Conservation (phyloP, 768 basidiomycete species). For the Termitomyces sp. region DNA sequence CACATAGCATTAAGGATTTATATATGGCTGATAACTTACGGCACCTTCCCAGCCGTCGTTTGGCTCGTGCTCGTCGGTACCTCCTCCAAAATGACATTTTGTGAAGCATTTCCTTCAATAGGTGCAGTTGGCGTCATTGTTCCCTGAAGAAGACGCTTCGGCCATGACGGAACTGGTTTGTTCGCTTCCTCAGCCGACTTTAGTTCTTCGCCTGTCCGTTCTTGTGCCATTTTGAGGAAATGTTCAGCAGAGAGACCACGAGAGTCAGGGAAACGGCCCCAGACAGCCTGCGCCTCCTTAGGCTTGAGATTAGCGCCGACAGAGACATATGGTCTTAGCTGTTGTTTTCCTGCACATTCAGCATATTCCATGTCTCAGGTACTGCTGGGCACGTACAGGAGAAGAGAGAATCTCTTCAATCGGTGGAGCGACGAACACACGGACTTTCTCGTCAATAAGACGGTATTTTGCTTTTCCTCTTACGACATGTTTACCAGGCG, state of each 20-base stretch:
- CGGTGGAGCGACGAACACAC: slow-evolving; percentile 79
- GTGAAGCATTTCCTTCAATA: not conserved
- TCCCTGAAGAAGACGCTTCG: not conserved
- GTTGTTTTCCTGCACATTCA: not conserved
- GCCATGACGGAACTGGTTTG: slow-evolving; percentile 5
- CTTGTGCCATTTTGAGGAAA: slow-evolving; percentile 35
- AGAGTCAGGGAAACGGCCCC: slow-evolving; percentile 30
- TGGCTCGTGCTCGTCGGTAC: not conserved
- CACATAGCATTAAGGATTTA: not conserved
- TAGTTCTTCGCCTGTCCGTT: slow-evolving; percentile 6
- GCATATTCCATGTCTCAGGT: not conserved
- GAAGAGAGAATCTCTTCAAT: slow-evolving; percentile 53
- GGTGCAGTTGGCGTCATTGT: not conserved
- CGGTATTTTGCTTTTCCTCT: slow-evolving; percentile 76
- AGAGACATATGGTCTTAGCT: slow-evolving; percentile 73
- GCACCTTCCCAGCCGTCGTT: slow-evolving; percentile 2
- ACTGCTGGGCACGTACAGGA: slow-evolving; percentile 35
- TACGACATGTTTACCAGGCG: slow-evolving; percentile 81
- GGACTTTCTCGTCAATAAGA: slow-evolving; percentile 75
- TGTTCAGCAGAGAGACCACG: slow-evolving; percentile 37
- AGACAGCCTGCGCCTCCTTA: slow-evolving; percentile 27
- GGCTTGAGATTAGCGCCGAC: slow-evolving; percentile 32
- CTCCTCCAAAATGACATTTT: slow-evolving; percentile 1
- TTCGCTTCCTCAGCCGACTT: not conserved
- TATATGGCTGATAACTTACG: slow-evolving; percentile 1